Evolutionary conservation across 805 yeast genomes (phyloP), one percentile per base, ranked within the genome.

Genomic region (Kluyveromyces wickerhamii): DNA sequence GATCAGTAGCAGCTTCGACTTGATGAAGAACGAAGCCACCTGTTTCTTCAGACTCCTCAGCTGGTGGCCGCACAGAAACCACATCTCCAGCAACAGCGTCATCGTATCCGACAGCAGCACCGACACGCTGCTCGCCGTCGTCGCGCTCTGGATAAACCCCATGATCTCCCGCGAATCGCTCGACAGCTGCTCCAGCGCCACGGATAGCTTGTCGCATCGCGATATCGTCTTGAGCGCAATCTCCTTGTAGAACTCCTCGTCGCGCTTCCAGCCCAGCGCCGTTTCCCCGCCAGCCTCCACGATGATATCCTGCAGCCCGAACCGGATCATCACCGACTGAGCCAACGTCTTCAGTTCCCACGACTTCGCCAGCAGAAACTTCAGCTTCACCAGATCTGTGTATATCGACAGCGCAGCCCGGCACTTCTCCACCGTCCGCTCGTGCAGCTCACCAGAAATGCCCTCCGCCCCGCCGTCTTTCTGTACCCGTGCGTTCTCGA

Each of bases 1-100:
- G 12, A 80, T 79, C 10, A 71, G 62, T 21, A 79, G 70, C 34
- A 80, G 61, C 44, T 74, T 77, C 16, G 86, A 78, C 48, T 75
- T 74, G 47, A 79, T 76, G 51, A 79, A 78, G 9, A 74, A 65
- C 8, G 75, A 68, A 2, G 77, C 69, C 11, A 79, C 59, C 35
- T 68, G 65, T 34, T 75, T 77, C 28, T 42, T 49, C 24, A 52
- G 22, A 4, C 34, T 15, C 16, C 35, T 37, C 22, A 49, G 32
- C 14, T 35, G 34, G 11, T 35, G 38, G 14, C 47, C 40, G 17
- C 47, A 42, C 16, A 48, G 36, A 15, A 49, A 42, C 57, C 57
- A 52, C 21, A 50, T 35, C 27, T 52, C 52, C 3, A 47, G 38
- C 23, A 51, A 37, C 23, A 51, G 35, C 5, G 68, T 63, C 20